Percentiles rank a stretch among this genome's conserved stretches.
Conservation (phyloP, 208 protist genomes). For the Herpetomonas tarakana region DNA sequence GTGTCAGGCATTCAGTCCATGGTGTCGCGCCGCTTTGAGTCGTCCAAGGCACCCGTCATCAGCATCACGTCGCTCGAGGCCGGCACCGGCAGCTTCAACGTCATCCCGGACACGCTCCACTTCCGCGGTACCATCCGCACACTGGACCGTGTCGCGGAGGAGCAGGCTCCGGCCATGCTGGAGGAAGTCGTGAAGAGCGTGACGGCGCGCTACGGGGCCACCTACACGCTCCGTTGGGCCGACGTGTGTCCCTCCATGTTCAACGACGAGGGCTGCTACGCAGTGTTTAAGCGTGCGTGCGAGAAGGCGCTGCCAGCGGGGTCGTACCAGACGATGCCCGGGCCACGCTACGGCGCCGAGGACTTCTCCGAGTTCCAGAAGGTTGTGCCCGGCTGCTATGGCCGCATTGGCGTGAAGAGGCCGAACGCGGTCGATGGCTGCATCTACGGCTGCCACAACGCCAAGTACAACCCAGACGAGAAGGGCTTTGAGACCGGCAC, state of each 20-base stretch:
- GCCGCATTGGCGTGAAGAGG: slow-evolving; percentile 12
- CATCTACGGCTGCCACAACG: slow-evolving; percentile 37
- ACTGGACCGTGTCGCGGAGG: slow-evolving; percentile 32
- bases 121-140: slow-evolving; percentile 51
- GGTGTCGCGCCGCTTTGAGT: slow-evolving; percentile 42
- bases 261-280: slow-evolving; percentile 22
- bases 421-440: not conserved
- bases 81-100: slow-evolving; percentile 57
- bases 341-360: slow-evolving; percentile 13
- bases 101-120: slow-evolving; percentile 55
- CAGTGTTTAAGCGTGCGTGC: slow-evolving; percentile 27
- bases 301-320: slow-evolving; percentile 20
- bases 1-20: slow-evolving; percentile 54
- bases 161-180: slow-evolving; percentile 31
- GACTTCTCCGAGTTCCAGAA: slow-evolving; percentile 39
- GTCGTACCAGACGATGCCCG: not conserved
- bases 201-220: slow-evolving; percentile 39
- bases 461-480: slow-evolving; percentile 49
- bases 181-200: slow-evolving; percentile 38
- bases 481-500: slow-evolving; percentile 37
- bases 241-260: slow-evolving; percentile 31
- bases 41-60: slow-evolving; percentile 40
- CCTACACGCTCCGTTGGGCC: slow-evolving; percentile 16
- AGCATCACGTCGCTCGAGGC: slow-evolving; percentile 47
- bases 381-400: slow-evolving; percentile 30